Evolutionary conservation across 2,329 filamentous ascomycete species (phyloP).

Genomic region (Ascomycota sp.): DNA sequence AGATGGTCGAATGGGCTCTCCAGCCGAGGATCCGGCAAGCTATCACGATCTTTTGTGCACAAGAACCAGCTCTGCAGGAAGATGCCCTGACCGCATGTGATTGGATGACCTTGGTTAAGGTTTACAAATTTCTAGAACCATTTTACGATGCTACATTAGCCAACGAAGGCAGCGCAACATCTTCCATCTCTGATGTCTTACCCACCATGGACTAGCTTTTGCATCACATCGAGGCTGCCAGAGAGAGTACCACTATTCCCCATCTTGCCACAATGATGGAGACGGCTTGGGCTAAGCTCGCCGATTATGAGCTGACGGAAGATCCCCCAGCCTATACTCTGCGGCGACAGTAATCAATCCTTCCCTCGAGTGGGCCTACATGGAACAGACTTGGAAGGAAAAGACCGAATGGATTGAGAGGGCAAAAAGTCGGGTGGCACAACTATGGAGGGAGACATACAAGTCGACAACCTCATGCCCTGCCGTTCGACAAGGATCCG

Average conservation of each 20-base stretch:
- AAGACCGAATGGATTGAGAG: not conserved
- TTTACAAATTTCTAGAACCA: conserved; percentile 1
- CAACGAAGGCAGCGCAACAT: conserved; percentile 1
- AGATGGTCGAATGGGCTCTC: not conserved
- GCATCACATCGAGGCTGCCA: conserved; percentile 2
- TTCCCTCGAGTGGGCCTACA: not conserved
- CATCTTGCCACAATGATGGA: conserved; percentile 2
- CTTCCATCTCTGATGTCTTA: conserved; percentile 1
- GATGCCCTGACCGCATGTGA: conserved; percentile 1
- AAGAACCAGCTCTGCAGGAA: conserved; percentile 1
- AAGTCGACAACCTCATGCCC: not conserved
- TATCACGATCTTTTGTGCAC: not conserved
- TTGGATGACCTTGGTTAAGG: conserved; percentile 1
- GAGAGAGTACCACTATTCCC: not conserved
- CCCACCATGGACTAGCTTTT: conserved; percentile 2
- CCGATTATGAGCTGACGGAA: not conserved
- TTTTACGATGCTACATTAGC: conserved; percentile 1
- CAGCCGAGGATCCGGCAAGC: not conserved
- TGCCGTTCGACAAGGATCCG: not conserved
- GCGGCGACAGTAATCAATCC: not conserved
- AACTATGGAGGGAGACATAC: not conserved
- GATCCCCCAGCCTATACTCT: not conserved
- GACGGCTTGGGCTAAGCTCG: conserved; percentile 2
- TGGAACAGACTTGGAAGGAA: not conserved
- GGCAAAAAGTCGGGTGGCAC: not conserved